Conservation (phyloP, 163 green algal genomes). For the Chloromonas sp. region DNA sequence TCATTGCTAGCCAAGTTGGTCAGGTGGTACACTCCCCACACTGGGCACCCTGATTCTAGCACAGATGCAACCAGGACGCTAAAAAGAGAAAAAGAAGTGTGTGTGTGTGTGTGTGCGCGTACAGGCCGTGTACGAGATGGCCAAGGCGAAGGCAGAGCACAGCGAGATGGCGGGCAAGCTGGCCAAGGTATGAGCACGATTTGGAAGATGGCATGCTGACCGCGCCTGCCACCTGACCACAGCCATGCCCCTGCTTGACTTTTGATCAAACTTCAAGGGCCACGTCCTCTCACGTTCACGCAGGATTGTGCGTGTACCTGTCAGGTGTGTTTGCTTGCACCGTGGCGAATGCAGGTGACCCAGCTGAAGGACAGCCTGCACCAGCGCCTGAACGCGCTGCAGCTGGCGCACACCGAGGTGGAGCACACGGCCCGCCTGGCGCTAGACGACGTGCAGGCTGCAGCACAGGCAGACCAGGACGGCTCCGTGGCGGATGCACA, state of each 20-base stretch:
- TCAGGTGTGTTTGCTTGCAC: too few species aligned
- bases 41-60: too few species aligned
- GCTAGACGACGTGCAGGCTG: not conserved
- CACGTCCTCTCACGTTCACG: not conserved
- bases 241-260: not conserved
- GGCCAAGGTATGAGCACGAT: slow-evolving; percentile 1
- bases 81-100: too few species aligned
- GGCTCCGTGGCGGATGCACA: not conserved
- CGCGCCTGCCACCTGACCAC: not conserved
- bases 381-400: not conserved
- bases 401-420: not conserved
- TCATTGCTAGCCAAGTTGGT: too few species aligned
- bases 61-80: too few species aligned
- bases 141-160: slow-evolving; percentile 15
- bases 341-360: not conserved
- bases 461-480: not conserved
- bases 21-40: too few species aligned
- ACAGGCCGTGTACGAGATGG: slow-evolving; percentile 18
- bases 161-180: slow-evolving; percentile 11
- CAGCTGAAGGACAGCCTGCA: not conserved
- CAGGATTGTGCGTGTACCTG: not conserved
- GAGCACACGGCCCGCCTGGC: not conserved
- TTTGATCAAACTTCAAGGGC: not conserved
- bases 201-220: not conserved
- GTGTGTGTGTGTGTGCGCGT: not conserved